Base-by-base conservation (phyloP, 768 basidiomycete species). In the Termitomyces eurrhizus region DNA sequence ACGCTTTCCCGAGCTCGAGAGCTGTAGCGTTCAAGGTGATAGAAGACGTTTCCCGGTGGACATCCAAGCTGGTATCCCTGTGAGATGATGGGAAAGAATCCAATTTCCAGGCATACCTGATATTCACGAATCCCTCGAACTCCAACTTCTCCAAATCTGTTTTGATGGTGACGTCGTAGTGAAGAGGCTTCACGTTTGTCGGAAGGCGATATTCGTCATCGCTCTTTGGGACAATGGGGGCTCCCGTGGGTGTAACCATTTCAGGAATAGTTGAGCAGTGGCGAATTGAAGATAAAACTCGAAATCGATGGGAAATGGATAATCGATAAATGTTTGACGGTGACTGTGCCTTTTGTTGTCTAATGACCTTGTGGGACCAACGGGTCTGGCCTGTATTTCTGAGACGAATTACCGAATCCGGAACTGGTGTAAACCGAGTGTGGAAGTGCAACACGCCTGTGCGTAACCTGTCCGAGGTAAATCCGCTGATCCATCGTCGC, bases 131-230 rank as follows among this genome's bases (percentile, higher is more conserved):
- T 46, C 96, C 96, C 46, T 84, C 77, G 71, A 94, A 98, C 11
- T 75, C 81, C 61, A 86, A 80, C n/a, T 79, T 80, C 58, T 88
- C 81, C 56, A 98, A 83, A 74, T 98, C 92, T 3, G 93, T 95
- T 68, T 83, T 85, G 69, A 95, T 75, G 50, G 84, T 85, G 53
- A 94, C 69, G 65, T 91, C 88, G 72, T 95, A 95, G 70, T 94
- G 91, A 7, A 73, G 80, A 13, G 92, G 87, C 66, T 80, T 84
- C 57, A 90, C 82, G 64, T 86, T 75, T 1, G 79, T 78, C 21
- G 90, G 89, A 56, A 93, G 82, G 66, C 90, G 85, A 67, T 83
- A 83, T 58, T 78, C 70, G 65, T 77, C 69, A 65, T 78, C 71
- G 13, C 70, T n/a, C 26, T 57, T 66, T 11, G 66, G 58, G 24